phyloP scores from a whole-genome alignment of 1,139 yeast species.

The Debaryomyces subglobosus region DNA sequence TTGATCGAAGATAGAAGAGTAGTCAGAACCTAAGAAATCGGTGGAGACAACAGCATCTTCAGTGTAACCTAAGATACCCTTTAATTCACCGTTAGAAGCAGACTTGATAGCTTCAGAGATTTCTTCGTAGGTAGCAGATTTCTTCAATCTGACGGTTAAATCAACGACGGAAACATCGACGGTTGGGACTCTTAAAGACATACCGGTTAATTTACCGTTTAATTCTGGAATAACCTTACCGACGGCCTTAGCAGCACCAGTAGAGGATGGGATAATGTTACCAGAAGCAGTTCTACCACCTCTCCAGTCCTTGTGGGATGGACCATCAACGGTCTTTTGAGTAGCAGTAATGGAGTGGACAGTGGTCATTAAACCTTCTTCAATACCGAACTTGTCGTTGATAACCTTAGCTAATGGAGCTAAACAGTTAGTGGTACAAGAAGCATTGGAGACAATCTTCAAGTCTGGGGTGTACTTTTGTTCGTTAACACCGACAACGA shows the following conservation, averaged over 20 bases:
- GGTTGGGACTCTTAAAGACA: slow-evolving; percentile 88
- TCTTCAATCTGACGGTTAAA: slow-evolving; percentile 58
- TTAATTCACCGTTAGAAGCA: slow-evolving; percentile 69
- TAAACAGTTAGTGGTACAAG: slow-evolving; percentile 89
- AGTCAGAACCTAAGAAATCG: slow-evolving; percentile 77
- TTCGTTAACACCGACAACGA: slow-evolving; percentile 81
- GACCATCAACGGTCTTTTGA: slow-evolving; percentile 90
- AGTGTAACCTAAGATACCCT: slow-evolving; percentile 82
- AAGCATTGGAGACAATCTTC: slow-evolving; percentile 79
- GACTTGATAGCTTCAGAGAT: slow-evolving; percentile 72
- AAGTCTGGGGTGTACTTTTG: slow-evolving; percentile 72
- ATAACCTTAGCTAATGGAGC: slow-evolving; percentile 87
- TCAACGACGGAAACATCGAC: slow-evolving; percentile 74
- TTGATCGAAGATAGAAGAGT: slow-evolving; percentile 83
- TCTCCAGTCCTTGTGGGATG: slow-evolving; percentile 94
- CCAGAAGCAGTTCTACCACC: slow-evolving; percentile 93
- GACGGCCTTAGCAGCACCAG: slow-evolving; percentile 94
- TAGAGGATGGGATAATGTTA: slow-evolving; percentile 87
- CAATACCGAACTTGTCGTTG: slow-evolving; percentile 78
- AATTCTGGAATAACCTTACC: slow-evolving; percentile 89
- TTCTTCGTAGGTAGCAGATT: slow-evolving; percentile 72
- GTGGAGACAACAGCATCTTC: slow-evolving; percentile 86
- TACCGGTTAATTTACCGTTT: slow-evolving; percentile 88
- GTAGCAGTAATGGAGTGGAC: slow-evolving; percentile 91
- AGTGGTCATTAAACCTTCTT: slow-evolving; percentile 90